Percentiles rank a stretch among this genome's conserved stretches.
Conservation (phyloP, 2,329 filamentous ascomycete species). For the Curvularia hawaiiensis region DNA sequence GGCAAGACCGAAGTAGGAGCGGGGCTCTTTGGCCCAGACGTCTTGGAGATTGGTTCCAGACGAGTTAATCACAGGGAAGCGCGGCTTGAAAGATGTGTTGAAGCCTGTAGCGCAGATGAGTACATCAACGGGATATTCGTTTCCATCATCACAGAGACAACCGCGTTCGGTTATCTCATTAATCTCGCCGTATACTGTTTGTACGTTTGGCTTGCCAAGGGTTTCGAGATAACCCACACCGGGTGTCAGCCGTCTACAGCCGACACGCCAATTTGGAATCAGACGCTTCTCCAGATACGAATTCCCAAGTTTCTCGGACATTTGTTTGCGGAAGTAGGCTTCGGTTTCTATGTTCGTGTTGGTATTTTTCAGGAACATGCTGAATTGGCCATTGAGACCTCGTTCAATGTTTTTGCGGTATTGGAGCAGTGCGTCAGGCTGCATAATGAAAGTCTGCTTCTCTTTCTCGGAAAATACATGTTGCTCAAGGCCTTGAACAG, state of each 20-base stretch:
- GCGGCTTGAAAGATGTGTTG: conserved; percentile 50
- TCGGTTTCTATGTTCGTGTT: conserved; percentile 50
- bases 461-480: conserved; percentile 52
- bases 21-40: conserved; percentile 49
- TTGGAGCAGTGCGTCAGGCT: conserved; percentile 47
- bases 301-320: conserved; percentile 49
- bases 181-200: conserved; percentile 49
- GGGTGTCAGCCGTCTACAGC: conserved; percentile 53
- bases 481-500: conserved; percentile 51
- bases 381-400: conserved; percentile 55
- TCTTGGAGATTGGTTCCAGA: conserved; percentile 51
- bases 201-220: conserved; percentile 49
- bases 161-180: conserved; percentile 40
- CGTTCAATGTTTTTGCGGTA: conserved; percentile 55
- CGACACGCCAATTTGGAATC: conserved; percentile 43
- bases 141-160: conserved; percentile 47
- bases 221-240: conserved; percentile 52
- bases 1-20: conserved; percentile 54
- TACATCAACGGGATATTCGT: conserved; percentile 44
- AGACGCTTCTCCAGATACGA: conserved; percentile 41
- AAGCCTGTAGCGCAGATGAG: conserved; percentile 47
- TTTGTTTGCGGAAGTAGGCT: conserved; percentile 53
- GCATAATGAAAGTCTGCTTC: conserved; percentile 48
- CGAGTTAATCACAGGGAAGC: conserved; percentile 52
- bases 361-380: conserved; percentile 53